phyloP scores from a whole-genome alignment of 1,139 yeast genomes.

The Lodderomyces pseudojiufengensis region DNA sequence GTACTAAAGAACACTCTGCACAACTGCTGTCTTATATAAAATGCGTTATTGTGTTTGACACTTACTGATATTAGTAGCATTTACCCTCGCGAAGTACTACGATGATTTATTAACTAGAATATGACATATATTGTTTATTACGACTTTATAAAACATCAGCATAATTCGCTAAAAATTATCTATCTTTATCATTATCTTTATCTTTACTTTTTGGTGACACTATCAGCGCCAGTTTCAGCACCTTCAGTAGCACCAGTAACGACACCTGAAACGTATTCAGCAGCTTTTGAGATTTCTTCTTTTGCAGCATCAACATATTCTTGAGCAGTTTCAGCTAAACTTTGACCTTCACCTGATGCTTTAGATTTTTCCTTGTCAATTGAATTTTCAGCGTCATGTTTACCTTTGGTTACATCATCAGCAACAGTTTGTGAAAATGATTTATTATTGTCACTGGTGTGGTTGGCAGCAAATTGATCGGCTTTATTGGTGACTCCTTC shows the following conservation, averaged over 20 bases:
- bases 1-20: too few species aligned
- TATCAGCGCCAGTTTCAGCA: constrained; percentile 45
- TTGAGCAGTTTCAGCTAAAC: constrained; percentile 53
- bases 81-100: too few species aligned
- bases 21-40: too few species aligned
- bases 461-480: constrained; percentile 59
- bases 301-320: constrained; percentile 64
- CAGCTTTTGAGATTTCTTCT: constrained; percentile 57
- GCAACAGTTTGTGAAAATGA: constrained; percentile 63
- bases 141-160: too few species aligned
- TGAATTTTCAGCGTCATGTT: constrained; percentile 45
- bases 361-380: constrained; percentile 20
- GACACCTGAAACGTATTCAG: constrained; percentile 55
- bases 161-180: too few species aligned
- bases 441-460: constrained; percentile 64
- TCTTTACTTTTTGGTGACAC: constrained; percentile 16
- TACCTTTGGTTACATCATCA: constrained; percentile 51
- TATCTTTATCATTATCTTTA: too few species aligned
- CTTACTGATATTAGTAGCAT: too few species aligned
- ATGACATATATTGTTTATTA: too few species aligned
- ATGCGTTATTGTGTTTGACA: too few species aligned
- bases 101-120: too few species aligned
- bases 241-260: constrained; percentile 61
- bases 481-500: constrained; percentile 63
- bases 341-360: constrained; percentile 17